These are phyloP conservation scores for Aspergillus sp. DNA, from an alignment of 2,329 filamentous ascomycete species.

Conservation along the genomic window DNA sequence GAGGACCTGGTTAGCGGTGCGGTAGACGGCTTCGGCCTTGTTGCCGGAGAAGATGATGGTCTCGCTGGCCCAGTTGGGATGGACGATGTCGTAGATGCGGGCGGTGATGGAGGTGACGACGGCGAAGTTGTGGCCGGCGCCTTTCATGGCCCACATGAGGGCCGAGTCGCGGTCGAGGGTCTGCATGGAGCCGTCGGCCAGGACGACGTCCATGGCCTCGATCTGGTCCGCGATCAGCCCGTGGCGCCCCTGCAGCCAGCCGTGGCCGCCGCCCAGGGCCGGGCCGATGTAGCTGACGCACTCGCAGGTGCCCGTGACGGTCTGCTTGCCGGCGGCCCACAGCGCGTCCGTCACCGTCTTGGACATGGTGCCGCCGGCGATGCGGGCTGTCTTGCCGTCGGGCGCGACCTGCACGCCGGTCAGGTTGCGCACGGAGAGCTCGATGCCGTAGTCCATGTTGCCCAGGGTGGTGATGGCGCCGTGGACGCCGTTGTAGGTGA, in stretches of 20 bases:
- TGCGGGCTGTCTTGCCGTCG: conserved; percentile 38
- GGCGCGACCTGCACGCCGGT: conserved; percentile 29
- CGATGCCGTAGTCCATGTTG: conserved; percentile 41
- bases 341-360: conserved; percentile 41
- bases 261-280: conserved; percentile 50
- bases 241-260: conserved; percentile 45
- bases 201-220: conserved; percentile 42
- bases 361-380: conserved; percentile 41
- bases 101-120: conserved; percentile 42
- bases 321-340: conserved; percentile 45
- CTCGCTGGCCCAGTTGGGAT: conserved; percentile 29
- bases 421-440: conserved; percentile 41
- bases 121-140: conserved; percentile 52
- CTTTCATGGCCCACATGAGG: conserved; percentile 49
- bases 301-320: conserved; percentile 45
- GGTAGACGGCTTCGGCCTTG: conserved; percentile 42
- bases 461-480: conserved; percentile 43
- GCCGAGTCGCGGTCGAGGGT: conserved; percentile 37
- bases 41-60: conserved; percentile 40
- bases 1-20: conserved; percentile 38
- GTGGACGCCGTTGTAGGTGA: conserved; percentile 46
- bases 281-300: conserved; percentile 42
- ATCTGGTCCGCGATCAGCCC: conserved; percentile 48
- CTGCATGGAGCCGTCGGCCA: conserved; percentile 38
- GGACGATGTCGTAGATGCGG: conserved; percentile 39